phyloP scores from a whole-genome alignment of 768 basidiomycete species.

The Crassisporium funariophilum region DNA sequence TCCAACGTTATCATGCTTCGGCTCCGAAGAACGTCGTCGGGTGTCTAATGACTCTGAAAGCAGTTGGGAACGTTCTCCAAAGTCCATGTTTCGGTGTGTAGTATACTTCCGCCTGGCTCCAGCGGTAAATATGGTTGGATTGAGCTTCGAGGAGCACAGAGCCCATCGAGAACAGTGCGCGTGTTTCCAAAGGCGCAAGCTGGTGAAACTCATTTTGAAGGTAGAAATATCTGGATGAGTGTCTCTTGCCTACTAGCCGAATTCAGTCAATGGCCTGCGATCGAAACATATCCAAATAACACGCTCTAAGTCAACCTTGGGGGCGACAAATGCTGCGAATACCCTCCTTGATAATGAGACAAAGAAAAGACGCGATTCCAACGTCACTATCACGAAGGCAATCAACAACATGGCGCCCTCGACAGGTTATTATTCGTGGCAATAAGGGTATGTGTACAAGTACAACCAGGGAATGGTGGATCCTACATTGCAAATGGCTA shows the following conservation, averaged over 20 bases:
- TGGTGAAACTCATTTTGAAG: constrained; percentile 20
- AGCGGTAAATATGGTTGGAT: background rate
- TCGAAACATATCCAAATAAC: constrained; percentile 26
- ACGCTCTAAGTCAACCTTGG: constrained; percentile 7
- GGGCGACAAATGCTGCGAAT: background rate
- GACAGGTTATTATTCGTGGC: background rate
- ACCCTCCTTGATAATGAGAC: no score
- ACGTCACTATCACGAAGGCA: background rate
- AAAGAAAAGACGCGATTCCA: no score
- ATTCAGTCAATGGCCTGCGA: constrained; percentile 1
- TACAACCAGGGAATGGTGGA: constrained; percentile 7
- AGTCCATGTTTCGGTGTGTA: constrained; percentile 45
- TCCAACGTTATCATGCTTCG: constrained; percentile 64
- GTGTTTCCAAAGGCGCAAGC: constrained; percentile 22
- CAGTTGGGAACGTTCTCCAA: constrained; percentile 45
- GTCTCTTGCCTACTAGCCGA: background rate
- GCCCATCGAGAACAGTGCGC: constrained; percentile 13
- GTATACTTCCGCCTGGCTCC: constrained; percentile 40
- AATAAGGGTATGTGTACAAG: constrained; percentile 15
- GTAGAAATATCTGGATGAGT: constrained; percentile 1
- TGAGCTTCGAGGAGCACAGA: constrained; percentile 4
- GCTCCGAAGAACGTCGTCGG: constrained; percentile 44
- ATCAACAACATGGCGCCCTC: background rate
- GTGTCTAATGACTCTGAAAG: constrained; percentile 70
- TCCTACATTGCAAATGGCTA: constrained; percentile 11